phyloP scores from a whole-genome alignment of 352 stramenopile species.

The Pythium brachiatum region DNA sequence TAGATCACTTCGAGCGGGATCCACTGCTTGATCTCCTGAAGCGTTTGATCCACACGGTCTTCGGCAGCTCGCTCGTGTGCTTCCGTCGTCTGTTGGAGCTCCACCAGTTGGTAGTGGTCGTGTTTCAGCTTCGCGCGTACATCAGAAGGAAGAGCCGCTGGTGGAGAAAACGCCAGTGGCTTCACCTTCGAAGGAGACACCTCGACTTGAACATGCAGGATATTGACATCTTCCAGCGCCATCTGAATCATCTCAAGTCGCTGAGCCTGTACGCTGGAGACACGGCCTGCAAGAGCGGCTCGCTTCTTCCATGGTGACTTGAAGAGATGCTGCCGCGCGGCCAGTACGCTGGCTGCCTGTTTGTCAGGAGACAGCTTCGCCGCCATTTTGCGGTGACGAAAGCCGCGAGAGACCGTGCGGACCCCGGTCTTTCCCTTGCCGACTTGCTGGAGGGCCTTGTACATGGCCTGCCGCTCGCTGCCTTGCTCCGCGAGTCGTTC shows the following conservation, averaged over 20 bases:
- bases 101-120: conserved; percentile 18
- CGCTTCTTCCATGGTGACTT: conserved; percentile 26
- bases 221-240: conserved; percentile 31
- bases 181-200: neutral
- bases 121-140: conserved; percentile 8
- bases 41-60: conserved; percentile 37
- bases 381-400: conserved; percentile 21
- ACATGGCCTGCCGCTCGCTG: conserved; percentile 14
- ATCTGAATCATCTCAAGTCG: conserved; percentile 36
- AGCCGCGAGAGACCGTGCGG: conserved; percentile 2
- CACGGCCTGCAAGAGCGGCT: neutral
- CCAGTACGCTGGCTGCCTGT: neutral
- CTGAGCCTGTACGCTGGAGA: neutral
- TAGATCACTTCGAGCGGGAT: conserved; percentile 71
- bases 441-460: conserved; percentile 18
- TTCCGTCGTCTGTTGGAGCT: conserved; percentile 9
- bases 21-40: conserved; percentile 52
- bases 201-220: conserved; percentile 7
- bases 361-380: neutral
- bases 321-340: conserved; percentile 3
- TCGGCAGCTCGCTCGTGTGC: conserved; percentile 27
- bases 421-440: neutral
- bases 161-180: neutral
- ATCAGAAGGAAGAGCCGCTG: conserved; percentile 1
- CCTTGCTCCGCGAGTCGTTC: conserved; percentile 33